Evolutionary conservation across 192 early-diverging fungal genomes (phyloP).

Genomic region (Coemansia sp.): DNA sequence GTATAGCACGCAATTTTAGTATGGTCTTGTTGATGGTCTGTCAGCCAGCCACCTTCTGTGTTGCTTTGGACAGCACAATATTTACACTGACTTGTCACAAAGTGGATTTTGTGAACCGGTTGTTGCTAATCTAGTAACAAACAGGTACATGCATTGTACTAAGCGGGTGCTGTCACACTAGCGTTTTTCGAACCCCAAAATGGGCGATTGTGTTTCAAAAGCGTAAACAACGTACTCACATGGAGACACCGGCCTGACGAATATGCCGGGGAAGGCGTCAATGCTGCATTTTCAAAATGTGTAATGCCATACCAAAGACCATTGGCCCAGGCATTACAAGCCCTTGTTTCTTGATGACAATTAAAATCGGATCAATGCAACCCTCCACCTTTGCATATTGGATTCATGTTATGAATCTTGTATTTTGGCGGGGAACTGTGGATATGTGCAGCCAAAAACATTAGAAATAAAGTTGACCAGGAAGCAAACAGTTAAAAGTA

Average conservation of each 20-base stretch:
- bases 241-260: not conserved
- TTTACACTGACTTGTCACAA: not conserved
- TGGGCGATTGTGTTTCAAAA: not conserved
- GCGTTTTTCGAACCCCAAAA: not conserved
- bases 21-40: not conserved
- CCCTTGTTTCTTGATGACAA: not conserved
- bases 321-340: not conserved
- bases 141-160: not conserved
- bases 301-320: not conserved
- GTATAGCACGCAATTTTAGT: not conserved
- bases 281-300: no score
- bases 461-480: no score
- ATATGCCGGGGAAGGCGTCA: not conserved
- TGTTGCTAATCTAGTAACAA: not conserved
- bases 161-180: not conserved
- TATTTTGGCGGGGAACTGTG: not conserved
- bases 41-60: no score
- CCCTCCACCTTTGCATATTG: not conserved
- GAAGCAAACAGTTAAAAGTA: no score
- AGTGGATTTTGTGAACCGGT: not conserved
- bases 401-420: not conserved
- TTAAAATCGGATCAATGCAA: not conserved
- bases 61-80: not conserved
- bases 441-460: no score
- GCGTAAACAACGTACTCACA: not conserved